phyloP scores from a whole-genome alignment of 164 flowering plant species.

The Dillenia turbinata region DNA sequence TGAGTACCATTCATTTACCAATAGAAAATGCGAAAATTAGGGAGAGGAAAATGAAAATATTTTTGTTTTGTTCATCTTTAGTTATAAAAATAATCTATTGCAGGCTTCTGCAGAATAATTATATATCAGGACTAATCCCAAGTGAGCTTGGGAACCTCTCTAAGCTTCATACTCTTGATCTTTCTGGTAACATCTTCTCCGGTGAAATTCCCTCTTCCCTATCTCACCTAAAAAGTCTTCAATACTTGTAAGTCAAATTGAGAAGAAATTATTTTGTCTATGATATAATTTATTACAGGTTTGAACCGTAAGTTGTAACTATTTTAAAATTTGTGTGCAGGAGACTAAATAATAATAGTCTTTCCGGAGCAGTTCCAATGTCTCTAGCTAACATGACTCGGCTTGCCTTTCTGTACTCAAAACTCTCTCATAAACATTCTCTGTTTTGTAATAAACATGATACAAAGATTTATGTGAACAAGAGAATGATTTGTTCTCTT shows the following conservation, averaged over 20 bases:
- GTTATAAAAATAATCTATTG: slow-evolving; percentile 2
- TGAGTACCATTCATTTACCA: slow-evolving; percentile 16
- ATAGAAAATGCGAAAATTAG: too few species aligned
- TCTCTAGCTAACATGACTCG: slow-evolving; percentile 71
- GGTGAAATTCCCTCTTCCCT: slow-evolving; percentile 63
- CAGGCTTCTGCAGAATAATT: slow-evolving; percentile 83
- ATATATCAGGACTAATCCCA: slow-evolving; percentile 78
- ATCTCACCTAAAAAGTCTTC: slow-evolving; percentile 48
- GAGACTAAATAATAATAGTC: slow-evolving; percentile 93
- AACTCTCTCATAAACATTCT: slow-evolving; percentile 4
- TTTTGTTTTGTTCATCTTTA: too few species aligned
- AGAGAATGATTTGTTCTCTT: background rate
- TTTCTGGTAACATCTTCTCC: slow-evolving; percentile 64
- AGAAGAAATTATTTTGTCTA: background rate
- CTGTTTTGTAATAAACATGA: too few species aligned
- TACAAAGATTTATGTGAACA: too few species aligned
- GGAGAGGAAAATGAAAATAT: too few species aligned
- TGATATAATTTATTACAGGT: background rate
- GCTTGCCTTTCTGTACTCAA: slow-evolving; percentile 85
- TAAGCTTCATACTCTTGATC: slow-evolving; percentile 72
- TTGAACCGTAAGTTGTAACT: too few species aligned
- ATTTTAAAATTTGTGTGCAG: slow-evolving; percentile 32
- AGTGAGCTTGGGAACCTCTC: slow-evolving; percentile 64
- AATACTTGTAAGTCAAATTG: slow-evolving; percentile 60
- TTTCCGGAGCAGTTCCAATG: slow-evolving; percentile 68